Conservation (phyloP, 495 filamentous ascomycete species). For the Talaromyces nanjingensis region DNA sequence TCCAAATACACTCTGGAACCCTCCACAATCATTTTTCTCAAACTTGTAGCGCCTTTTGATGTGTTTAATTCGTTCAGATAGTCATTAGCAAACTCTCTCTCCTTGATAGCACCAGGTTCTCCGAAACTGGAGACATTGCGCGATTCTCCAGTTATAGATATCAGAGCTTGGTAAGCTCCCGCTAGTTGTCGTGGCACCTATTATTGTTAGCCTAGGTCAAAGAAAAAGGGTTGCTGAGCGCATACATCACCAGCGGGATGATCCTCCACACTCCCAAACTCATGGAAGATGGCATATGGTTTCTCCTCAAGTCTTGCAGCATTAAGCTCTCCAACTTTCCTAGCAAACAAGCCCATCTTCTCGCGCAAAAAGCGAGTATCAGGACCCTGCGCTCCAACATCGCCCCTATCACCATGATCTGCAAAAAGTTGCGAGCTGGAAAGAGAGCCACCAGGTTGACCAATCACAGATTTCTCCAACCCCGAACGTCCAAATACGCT, state of each 20-base stretch:
- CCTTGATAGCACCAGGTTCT: slow-evolving; percentile 50
- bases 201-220: slow-evolving; percentile 13
- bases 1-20: slow-evolving; percentile 74
- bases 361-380: slow-evolving; percentile 69
- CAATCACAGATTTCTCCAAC: slow-evolving; percentile 76
- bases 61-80: slow-evolving; percentile 67
- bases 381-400: slow-evolving; percentile 35
- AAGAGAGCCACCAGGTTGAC: slow-evolving; percentile 56
- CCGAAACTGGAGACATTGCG: slow-evolving; percentile 43
- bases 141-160: slow-evolving; percentile 63
- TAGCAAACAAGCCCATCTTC: slow-evolving; percentile 71
- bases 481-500: slow-evolving; percentile 68
- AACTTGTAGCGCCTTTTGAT: slow-evolving; percentile 48
- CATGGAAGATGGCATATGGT: slow-evolving; percentile 60
- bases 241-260: slow-evolving; percentile 59
- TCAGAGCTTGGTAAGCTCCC: slow-evolving; percentile 71
- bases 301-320: slow-evolving; percentile 55
- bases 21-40: slow-evolving; percentile 68
- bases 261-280: slow-evolving; percentile 64
- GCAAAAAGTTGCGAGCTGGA: slow-evolving; percentile 52
- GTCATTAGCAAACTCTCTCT: slow-evolving; percentile 65
- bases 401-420: slow-evolving; percentile 53
- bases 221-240: background rate
- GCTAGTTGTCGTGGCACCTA: slow-evolving; percentile 60
- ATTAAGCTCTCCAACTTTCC: slow-evolving; percentile 72